Evolutionary conservation across 306 rosid genomes (phyloP), one percentile per base, ranked within the genome.

Genomic region (Trifolium fragiferum): DNA sequence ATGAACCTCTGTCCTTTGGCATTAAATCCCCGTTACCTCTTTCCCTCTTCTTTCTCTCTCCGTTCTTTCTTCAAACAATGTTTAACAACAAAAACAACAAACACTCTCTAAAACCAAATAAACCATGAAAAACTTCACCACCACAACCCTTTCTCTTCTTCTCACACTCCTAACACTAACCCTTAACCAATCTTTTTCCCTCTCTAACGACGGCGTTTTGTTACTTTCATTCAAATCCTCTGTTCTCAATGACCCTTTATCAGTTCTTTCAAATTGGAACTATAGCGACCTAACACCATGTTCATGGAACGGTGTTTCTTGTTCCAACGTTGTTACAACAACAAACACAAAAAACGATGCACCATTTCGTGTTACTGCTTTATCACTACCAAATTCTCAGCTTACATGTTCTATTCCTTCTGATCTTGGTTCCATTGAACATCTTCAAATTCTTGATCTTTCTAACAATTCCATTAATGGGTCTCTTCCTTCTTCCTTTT

Each of bases 391-490:
- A 0, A 82, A 83, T 72, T 89, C 93, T 43, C 86, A 81, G 87
- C 89, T 95, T 54, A 46, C 87, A 6, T 87, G 92, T 63, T 83
- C 93, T 8, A 49, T 95, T 63, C 91, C 99, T 2, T 41, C 91
- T 57, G 92, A 90, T 80, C 77, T 95, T 78, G 97, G 95, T 25
- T 74, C 79, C 59, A 80, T 95, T 58, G 70, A 90, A 6, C 82
- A 82, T 55, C 97, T 95, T 7, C 90, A 83, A 73, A 54, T 53
- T 76, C 86, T 95, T n/a, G 87, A 92, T 78, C 96, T 95, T 69
- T 88, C 98, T 14, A 81, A 92, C 66, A 95, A 92, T 75, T 89
- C 92, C 9, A 65, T 95, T 32, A 95, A 95, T 41, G 99, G 99
- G 21, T 85, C 99, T 21, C 85, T 95, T 10, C 93, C 93, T 0